Base-by-base conservation (phyloP, 2,329 filamentous ascomycete species). In the Metarhizium robertsii region DNA sequence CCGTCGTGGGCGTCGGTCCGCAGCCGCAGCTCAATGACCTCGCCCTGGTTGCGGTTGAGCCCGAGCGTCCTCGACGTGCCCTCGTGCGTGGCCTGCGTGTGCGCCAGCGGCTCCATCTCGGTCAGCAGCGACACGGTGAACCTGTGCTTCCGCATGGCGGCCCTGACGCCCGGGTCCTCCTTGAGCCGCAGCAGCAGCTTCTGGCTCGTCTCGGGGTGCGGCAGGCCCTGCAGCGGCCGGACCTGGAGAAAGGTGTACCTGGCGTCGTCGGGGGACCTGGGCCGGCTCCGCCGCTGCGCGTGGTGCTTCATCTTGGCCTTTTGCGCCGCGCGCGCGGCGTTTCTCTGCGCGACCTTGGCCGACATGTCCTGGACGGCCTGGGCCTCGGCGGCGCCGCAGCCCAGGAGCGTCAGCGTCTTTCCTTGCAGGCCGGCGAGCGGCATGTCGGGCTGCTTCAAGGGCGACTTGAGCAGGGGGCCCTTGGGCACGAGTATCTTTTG, bases 1-100 rank as follows among this genome's bases (percentile, higher is more conserved):
- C 94, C 94, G 68, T 96, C 91, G 67, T 94, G 90, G 2, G 88
- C 89, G 72, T 99, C 94, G 1, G 94, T 97, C n/a, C 94, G 78
- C 40, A 99, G 73, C 0, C 94, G 78, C 58, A 99, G 72, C 76
- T 97, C 92, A 55, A 99, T 96, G 1, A 90, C 89, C 69, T 96
- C 87, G 58, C 94, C 94, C 2, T 78, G 72, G 66, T 97, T 96
- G 11, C 90, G 78, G 67, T 99, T 99, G 45, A 97, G 69, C 0
- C 94, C 94, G 0, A 97, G 73, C 1, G 89, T 92, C 48, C 90
- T 80, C 52, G 85, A 85, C n/a, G 79, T 80, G 50, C 81, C 80
- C 64, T 94, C 87, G 65, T 89, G 86, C 3, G 82, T 88, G 1
- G 75, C 70, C 59, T 79, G 69, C 0, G 92, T 96, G 70, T 96